Evolutionary conservation across 2,329 filamentous ascomycete species (phyloP).

Genomic region (Fusarium sp.): DNA sequence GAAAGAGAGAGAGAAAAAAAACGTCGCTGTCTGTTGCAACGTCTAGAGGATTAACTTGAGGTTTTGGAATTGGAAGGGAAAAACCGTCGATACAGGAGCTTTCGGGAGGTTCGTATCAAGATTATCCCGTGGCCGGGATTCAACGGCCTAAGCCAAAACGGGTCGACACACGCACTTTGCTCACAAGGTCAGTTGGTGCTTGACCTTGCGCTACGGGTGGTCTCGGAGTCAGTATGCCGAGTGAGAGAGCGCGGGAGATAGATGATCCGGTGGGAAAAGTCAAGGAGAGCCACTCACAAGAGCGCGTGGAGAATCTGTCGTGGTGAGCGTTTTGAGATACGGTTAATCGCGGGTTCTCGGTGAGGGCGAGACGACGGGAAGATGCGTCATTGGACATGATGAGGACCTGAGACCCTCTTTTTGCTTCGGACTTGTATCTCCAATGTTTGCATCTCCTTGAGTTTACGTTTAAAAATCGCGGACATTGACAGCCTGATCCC

Average conservation of each 20-base stretch:
- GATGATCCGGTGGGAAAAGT: conserved; percentile 30
- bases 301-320: conserved; percentile 1
- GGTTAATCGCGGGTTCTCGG: conserved; percentile 43
- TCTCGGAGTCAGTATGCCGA: conserved; percentile 42
- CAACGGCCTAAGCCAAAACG: conserved; percentile 38
- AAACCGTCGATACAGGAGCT: conserved; percentile 42
- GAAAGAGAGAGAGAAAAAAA: not conserved
- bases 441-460: conserved; percentile 9
- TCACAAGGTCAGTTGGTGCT: conserved; percentile 16
- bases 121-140: conserved; percentile 44
- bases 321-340: conserved; percentile 27
- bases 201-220: conserved; percentile 41
- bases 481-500: conserved; percentile 28
- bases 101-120: conserved; percentile 44
- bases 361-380: conserved; percentile 31
- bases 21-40: conserved; percentile 23
- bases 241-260: conserved; percentile 27
- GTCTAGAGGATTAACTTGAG: conserved; percentile 26
- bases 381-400: conserved; percentile 34
- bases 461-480: conserved; percentile 23
- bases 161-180: conserved; percentile 27
- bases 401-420: conserved; percentile 15
- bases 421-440: conserved; percentile 28
- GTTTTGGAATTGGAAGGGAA: conserved; percentile 34
- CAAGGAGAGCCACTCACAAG: conserved; percentile 17